Base-by-base conservation (phyloP, 306 rosid genomes). In the Arachis hypogaea region DNA sequence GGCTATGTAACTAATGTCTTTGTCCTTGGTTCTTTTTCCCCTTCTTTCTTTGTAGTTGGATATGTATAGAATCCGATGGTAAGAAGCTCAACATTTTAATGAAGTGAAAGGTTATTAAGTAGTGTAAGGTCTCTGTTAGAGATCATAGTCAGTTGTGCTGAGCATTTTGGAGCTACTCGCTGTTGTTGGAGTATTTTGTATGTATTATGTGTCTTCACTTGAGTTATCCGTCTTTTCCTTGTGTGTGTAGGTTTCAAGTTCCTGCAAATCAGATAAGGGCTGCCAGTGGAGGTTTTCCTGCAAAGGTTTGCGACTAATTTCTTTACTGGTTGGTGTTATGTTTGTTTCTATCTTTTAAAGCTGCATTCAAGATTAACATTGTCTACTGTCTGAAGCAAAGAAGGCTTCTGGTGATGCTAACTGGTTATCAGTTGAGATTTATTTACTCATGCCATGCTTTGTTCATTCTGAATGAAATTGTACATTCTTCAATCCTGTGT, bases 241-340 rank as follows among this genome's bases (percentile, higher is more conserved):
- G 50, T 81, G 59, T 71, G 57, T 87, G 87, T 92, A 93, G 98
- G 88, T 78, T 72, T 49, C 88, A 76, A 28, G 88, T 75, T 62
- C 85, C 89, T 55, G 54, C 74, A 3, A 69, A 51, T 73, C 98
- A 84, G 71, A 89, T 88, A 78, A 81, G 82, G 76, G 72, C 82
- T 60, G 87, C 71, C 33, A 75, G 75, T 77, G 84, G 86, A 81
- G 82, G 71, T 69, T 88, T 80, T 40, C 73, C 71, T 40, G 77
- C 82, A 5, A 91, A 91, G 97, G 98, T 93, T 65, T 63, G 69
- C 4, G 38, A 8, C 11, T 2, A 3, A 12, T 36, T 66, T 42
- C 60, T 77, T 69, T 9, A 33, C 47, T 63, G 36, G 11, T 40
- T 14, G 38, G 38, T 44, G 3, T 2, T 71, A 59, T 73, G 65